A percentile compares a stretch with the other conserved stretches of the same genome.
phyloP scores from a whole-genome alignment of 331 rosid species.

The Stylosanthes scabra region DNA sequence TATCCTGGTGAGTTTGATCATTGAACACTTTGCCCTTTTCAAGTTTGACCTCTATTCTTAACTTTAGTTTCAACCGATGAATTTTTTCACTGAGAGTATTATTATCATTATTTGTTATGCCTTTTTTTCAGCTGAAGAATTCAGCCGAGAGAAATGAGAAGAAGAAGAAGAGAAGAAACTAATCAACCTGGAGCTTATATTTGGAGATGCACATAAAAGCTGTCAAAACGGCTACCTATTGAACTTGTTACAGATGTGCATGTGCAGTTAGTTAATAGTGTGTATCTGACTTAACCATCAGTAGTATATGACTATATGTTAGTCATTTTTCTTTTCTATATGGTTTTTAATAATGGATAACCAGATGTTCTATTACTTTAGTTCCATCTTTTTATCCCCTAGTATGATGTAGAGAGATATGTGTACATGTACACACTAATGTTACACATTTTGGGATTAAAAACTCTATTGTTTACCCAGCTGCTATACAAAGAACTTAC shows the following conservation, averaged over 20 bases:
- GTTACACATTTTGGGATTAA: too few species aligned
- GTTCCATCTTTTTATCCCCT: background rate
- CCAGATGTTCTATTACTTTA: background rate
- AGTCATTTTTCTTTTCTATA: background rate
- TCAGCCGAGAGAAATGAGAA: slow-evolving; percentile 65
- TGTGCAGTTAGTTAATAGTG: slow-evolving; percentile 3
- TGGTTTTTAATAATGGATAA: slow-evolving; percentile 15
- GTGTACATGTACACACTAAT: background rate
- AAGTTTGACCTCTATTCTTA: background rate
- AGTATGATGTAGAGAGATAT: background rate
- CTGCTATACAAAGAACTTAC: too few species aligned
- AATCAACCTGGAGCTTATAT: background rate
- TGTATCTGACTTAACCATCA: slow-evolving; percentile 21
- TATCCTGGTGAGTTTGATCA: slow-evolving; percentile 65
- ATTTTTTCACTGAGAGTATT: slow-evolving; percentile 1
- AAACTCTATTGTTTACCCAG: too few species aligned
- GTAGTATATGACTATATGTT: slow-evolving; percentile 16
- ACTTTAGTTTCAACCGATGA: background rate
- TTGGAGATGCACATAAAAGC: background rate
- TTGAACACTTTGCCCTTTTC: background rate
- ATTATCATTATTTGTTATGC: slow-evolving; percentile 7
- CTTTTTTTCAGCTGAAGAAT: slow-evolving; percentile 68
- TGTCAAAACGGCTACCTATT: slow-evolving; percentile 16
- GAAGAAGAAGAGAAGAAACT: slow-evolving; percentile 72
- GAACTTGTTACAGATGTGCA: background rate